Evolutionary conservation across 805 yeast species (phyloP).

Genomic region (Metschnikowia baotianmanensis): DNA sequence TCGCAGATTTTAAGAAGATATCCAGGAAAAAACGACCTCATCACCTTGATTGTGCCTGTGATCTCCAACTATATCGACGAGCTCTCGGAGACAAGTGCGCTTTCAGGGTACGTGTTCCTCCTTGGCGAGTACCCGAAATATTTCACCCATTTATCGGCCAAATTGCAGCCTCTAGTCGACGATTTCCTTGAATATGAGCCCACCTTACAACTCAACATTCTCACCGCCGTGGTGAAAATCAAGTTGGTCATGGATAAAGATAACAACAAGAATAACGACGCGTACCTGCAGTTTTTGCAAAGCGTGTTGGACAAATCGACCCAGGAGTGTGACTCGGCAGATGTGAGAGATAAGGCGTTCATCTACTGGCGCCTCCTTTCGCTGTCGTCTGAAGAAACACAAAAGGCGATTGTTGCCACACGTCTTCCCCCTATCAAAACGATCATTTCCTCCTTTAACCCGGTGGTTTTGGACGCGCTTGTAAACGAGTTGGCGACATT

Average conservation of each 20-base stretch:
- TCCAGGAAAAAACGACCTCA: conserved; percentile 48
- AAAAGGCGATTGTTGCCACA: conserved; percentile 55
- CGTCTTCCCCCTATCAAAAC: conserved; percentile 70
- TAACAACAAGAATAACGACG: too few relatives aligned
- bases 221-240: conserved; percentile 63
- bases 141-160: conserved; percentile 51
- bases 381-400: conserved; percentile 35
- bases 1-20: conserved; percentile 67
- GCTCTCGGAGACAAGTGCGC: conserved; percentile 48
- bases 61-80: conserved; percentile 48
- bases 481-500: conserved; percentile 77
- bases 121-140: conserved; percentile 68
- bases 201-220: conserved; percentile 54
- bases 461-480: conserved; percentile 63
- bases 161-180: conserved; percentile 45
- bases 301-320: conserved; percentile 61
- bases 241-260: conserved; percentile 26
- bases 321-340: conserved; percentile 65
- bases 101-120: conserved; percentile 64
- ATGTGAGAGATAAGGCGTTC: conserved; percentile 77
- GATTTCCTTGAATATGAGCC: conserved; percentile 60
- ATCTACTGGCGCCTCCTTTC: conserved; percentile 78
- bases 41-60: conserved; percentile 54
- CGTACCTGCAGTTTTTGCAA: conserved; percentile 49
- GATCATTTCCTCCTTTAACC: conserved; percentile 70